Conservation (phyloP, 176 grass and related monocot genomes). For the Saccharum officinarum region DNA sequence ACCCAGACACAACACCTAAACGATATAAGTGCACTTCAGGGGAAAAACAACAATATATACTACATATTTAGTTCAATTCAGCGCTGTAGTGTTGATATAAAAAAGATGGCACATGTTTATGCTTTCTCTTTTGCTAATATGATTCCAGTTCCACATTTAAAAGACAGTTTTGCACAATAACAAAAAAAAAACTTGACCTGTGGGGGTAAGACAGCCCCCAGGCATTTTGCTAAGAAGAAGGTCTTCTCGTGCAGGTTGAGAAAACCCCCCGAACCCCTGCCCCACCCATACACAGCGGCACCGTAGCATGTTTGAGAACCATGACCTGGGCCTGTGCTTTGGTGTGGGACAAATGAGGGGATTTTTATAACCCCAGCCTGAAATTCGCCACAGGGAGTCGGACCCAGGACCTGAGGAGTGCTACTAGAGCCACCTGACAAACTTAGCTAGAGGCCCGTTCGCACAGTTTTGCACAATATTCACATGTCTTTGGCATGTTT, state of each 20-base stretch:
- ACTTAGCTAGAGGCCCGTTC: background rate
- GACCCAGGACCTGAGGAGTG: background rate
- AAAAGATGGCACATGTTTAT: background rate
- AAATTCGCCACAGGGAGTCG: background rate
- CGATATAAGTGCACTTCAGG: background rate
- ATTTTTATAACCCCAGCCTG: background rate
- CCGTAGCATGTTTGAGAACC: background rate
- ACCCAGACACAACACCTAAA: too few species aligned
- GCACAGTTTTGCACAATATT: background rate
- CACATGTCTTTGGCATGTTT: background rate
- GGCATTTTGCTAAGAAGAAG: background rate
- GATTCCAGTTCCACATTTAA: constrained; percentile 17
- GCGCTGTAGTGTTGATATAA: background rate
- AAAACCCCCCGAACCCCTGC: background rate
- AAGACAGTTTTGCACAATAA: background rate
- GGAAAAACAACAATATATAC: background rate
- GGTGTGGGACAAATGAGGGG: background rate
- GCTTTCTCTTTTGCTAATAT: constrained; percentile 31
- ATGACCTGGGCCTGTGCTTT: background rate
- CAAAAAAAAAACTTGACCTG: background rate
- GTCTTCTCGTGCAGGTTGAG: background rate
- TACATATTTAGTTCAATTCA: background rate
- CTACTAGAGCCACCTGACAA: background rate
- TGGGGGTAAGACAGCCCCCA: background rate
- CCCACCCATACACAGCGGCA: background rate